Conservation (phyloP, 805 yeast species). For the Candida quercuum region DNA sequence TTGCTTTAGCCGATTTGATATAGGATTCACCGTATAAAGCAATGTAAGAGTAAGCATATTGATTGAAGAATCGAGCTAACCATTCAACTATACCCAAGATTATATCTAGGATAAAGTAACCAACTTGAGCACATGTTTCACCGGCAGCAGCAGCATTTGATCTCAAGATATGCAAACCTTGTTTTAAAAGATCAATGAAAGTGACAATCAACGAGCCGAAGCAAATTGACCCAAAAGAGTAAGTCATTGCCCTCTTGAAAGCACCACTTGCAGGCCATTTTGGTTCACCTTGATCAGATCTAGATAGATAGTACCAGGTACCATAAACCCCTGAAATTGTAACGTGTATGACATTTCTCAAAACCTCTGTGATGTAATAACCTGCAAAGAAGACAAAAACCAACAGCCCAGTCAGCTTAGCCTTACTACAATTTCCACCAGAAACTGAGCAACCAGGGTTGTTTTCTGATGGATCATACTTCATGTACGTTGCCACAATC, state of each 20-base stretch:
- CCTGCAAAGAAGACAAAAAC: conserved; percentile 80
- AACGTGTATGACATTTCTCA: conserved; percentile 74
- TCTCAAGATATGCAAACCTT: conserved; percentile 45
- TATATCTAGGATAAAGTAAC: conserved; percentile 50
- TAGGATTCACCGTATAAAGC: conserved; percentile 85
- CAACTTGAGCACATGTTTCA: conserved; percentile 46
- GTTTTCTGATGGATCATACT: conserved; percentile 52
- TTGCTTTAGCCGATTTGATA: conserved; percentile 69
- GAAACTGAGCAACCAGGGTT: conserved; percentile 47
- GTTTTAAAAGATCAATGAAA: conserved; percentile 60
- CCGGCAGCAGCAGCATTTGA: conserved; percentile 47
- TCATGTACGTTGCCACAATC: conserved; percentile 72
- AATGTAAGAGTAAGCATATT: conserved; percentile 81
- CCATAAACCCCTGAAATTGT: conserved; percentile 83
- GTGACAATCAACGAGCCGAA: conserved; percentile 77
- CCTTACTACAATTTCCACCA: conserved; percentile 52
- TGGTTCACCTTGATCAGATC: conserved; percentile 76
- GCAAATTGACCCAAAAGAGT: conserved; percentile 86
- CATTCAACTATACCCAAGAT: conserved; percentile 66
- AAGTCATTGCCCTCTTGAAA: conserved; percentile 72
- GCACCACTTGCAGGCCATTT: conserved; percentile 76
- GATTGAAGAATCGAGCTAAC: conserved; percentile 81
- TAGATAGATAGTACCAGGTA: conserved; percentile 81
- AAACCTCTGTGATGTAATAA: conserved; percentile 75
- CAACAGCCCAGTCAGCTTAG: conserved; percentile 62